phyloP scores from a whole-genome alignment of 768 basidiomycete genomes.

The Boletus reticulatus region DNA sequence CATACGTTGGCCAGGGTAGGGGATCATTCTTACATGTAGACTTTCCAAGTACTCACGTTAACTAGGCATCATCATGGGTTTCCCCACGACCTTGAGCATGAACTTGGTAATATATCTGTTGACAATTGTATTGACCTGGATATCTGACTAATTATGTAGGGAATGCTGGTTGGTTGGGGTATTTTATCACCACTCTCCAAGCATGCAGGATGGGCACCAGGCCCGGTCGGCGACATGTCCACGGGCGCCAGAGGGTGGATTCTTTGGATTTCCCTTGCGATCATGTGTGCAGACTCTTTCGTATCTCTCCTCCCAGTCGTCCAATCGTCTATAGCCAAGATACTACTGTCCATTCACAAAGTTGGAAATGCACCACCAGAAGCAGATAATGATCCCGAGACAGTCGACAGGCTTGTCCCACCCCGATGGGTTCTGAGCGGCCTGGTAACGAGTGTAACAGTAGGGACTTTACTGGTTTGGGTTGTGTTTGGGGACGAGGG shows the following conservation, averaged over 20 bases:
- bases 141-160: constrained; percentile 42
- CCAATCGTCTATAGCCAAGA: constrained; percentile 46
- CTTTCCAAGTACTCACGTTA: constrained; percentile 1
- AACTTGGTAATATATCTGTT: constrained; percentile 57
- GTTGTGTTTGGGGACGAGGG: constrained; percentile 86
- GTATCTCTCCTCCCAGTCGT: constrained; percentile 81
- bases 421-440: constrained; percentile 74
- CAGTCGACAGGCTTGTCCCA: constrained; percentile 78
- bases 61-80: constrained; percentile 96
- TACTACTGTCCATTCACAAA: constrained; percentile 29
- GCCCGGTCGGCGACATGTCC: constrained; percentile 83
- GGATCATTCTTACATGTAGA: neutral
- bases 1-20: constrained; percentile 86
- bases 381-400: constrained; percentile 68
- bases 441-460: constrained; percentile 52
- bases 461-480: constrained; percentile 84
- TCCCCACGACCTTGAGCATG: constrained; percentile 93
- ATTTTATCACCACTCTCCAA: constrained; percentile 89
- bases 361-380: constrained; percentile 14
- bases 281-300: constrained; percentile 92
- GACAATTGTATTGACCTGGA: neutral
- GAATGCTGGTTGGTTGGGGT: constrained; percentile 97
- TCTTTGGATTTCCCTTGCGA: constrained; percentile 92
- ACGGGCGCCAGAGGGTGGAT: constrained; percentile 94
- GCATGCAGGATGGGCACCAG: constrained; percentile 86